These are phyloP conservation scores for Oryza rufipogon DNA, from an alignment of 176 grass and related monocot species.

Conservation along the genomic window DNA sequence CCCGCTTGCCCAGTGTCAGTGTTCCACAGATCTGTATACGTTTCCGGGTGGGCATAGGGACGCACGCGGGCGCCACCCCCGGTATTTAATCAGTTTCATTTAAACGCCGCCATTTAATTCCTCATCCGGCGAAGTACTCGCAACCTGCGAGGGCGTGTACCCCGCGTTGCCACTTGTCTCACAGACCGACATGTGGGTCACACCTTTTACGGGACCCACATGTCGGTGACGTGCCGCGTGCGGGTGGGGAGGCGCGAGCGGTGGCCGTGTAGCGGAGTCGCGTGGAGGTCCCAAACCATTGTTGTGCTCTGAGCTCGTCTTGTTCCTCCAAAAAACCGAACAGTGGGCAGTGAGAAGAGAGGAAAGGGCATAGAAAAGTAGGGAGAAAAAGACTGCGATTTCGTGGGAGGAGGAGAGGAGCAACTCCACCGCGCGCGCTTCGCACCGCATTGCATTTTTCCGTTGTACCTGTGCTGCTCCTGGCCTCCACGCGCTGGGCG, in stretches of 20 bases:
- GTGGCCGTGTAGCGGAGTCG: not conserved
- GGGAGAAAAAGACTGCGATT: not conserved
- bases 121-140: not conserved
- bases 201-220: accelerated
- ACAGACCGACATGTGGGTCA: not conserved
- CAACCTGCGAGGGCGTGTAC: not conserved
- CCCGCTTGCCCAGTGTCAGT: accelerated
- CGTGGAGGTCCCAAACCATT: not conserved
- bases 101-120: constrained; percentile 37
- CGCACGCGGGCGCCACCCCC: too few relatives aligned
- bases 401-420: not conserved
- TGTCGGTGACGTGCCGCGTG: not conserved
- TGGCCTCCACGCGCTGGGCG: not conserved
- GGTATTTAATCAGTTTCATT: constrained; percentile 23
- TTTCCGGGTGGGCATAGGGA: not conserved
- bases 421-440: not conserved
- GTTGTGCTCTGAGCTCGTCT: constrained; percentile 26
- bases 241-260: too few relatives aligned
- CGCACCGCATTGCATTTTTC: not conserved
- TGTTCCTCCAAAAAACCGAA: constrained; percentile 13
- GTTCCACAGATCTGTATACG: not conserved
- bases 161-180: not conserved
- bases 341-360: not conserved
- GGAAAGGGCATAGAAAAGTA: not conserved
- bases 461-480: not conserved